These are phyloP conservation scores for Cardamine occulta DNA, from an alignment of 345 rosid species.

Conservation along the genomic window DNA sequence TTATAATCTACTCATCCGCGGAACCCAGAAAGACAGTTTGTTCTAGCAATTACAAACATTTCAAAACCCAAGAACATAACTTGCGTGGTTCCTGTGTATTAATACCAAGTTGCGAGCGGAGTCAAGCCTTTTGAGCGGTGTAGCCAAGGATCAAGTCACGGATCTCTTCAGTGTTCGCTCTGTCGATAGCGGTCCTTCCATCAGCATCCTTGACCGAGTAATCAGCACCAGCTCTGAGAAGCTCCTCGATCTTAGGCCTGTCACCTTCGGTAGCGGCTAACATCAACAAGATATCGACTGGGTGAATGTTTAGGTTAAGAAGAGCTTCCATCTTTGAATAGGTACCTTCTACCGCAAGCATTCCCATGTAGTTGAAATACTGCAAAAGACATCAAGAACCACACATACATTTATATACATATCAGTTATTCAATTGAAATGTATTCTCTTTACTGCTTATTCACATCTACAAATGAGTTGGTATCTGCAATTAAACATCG, in stretches of 20 bases:
- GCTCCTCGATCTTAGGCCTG: constrained; percentile 85
- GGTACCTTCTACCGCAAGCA: constrained; percentile 92
- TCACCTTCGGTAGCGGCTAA: constrained; percentile 91
- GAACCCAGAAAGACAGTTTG: constrained; percentile 45
- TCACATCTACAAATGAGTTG: neutral
- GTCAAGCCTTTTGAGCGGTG: constrained; percentile 58
- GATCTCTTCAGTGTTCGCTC: constrained; percentile 66
- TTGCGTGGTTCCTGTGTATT: neutral
- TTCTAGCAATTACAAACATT: constrained; percentile 35
- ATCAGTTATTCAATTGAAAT: neutral
- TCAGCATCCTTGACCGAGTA: constrained; percentile 68
- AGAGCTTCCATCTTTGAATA: constrained; percentile 93
- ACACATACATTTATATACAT: neutral
- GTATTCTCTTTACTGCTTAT: neutral
- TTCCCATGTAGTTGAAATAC: constrained; percentile 96
- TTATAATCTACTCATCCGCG: constrained; percentile 43
- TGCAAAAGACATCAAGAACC: constrained; percentile 40
- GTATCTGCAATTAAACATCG: neutral
- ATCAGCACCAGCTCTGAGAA: constrained; percentile 77
- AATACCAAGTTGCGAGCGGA: neutral
- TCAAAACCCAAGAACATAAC: constrained; percentile 13
- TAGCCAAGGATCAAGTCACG: constrained; percentile 68
- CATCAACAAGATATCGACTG: constrained; percentile 78
- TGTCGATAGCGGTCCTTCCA: constrained; percentile 74
- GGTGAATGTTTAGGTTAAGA: constrained; percentile 72